phyloP scores from a whole-genome alignment of 805 yeast genomes.

The Zygosaccharomyces lentus region DNA sequence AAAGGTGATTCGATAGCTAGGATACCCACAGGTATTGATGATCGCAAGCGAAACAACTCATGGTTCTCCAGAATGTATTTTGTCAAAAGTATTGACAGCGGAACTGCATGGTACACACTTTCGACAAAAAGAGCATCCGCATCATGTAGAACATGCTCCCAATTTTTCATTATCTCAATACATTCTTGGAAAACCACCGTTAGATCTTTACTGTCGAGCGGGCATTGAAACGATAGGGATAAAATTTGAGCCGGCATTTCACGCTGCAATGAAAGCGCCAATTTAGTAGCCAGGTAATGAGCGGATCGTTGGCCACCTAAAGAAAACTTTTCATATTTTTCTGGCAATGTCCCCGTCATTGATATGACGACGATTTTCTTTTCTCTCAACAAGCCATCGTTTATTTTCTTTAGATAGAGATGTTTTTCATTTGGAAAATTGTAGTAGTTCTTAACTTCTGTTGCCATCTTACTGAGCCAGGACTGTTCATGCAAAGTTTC shows the following conservation, averaged over 20 bases:
- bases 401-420: slow-evolving; percentile 32
- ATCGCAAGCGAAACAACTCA: slow-evolving; percentile 17
- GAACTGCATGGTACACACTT: slow-evolving; percentile 52
- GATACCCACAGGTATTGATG: slow-evolving; percentile 30
- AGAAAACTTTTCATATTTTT: slow-evolving; percentile 30
- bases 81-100: slow-evolving; percentile 45
- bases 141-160: slow-evolving; percentile 45
- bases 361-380: slow-evolving; percentile 31
- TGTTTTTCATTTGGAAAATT: slow-evolving; percentile 37
- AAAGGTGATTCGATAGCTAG: slow-evolving; percentile 38
- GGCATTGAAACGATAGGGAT: slow-evolving; percentile 36
- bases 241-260: slow-evolving; percentile 22
- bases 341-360: slow-evolving; percentile 33
- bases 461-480: slow-evolving; percentile 33
- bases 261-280: slow-evolving; percentile 32
- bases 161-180: slow-evolving; percentile 43
- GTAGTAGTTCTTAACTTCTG: slow-evolving; percentile 37
- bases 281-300: slow-evolving; percentile 25
- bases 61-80: slow-evolving; percentile 40
- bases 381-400: slow-evolving; percentile 18
- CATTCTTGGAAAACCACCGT: slow-evolving; percentile 40
- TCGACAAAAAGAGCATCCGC: slow-evolving; percentile 48
- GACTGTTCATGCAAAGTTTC: slow-evolving; percentile 34
- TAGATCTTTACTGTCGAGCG: slow-evolving; percentile 26
- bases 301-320: slow-evolving; percentile 29